phyloP scores from a whole-genome alignment of 768 basidiomycete genomes.

The Tephrocybe sp. region DNA sequence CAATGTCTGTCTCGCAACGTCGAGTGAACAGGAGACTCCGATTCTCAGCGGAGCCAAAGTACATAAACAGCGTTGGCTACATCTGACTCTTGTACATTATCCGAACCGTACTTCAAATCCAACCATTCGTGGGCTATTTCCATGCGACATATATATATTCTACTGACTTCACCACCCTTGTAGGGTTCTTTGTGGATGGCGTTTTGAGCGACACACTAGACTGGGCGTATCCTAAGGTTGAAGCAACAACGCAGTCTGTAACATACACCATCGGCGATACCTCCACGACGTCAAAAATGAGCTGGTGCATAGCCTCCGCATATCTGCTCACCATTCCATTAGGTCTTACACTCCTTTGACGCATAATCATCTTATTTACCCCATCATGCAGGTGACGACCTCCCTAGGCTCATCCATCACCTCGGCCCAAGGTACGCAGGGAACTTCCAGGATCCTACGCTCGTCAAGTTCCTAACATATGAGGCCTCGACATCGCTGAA shows the following conservation, averaged over 20 bases:
- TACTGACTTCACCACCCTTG: background rate
- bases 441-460: constrained; percentile 70
- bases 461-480: constrained; percentile 80
- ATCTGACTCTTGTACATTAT: constrained; percentile 67
- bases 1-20: constrained; percentile 46
- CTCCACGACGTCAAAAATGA: constrained; percentile 41
- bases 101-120: constrained; percentile 55
- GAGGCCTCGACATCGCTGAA: constrained; percentile 83
- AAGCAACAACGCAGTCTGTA: constrained; percentile 33
- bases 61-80: constrained; percentile 66
- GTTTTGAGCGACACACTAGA: constrained; percentile 61
- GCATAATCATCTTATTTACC: background rate
- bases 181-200: constrained; percentile 79
- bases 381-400: constrained; percentile 55
- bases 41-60: constrained; percentile 48
- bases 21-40: constrained; percentile 36
- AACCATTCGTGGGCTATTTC: constrained; percentile 51
- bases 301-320: constrained; percentile 71
- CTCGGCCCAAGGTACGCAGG: constrained; percentile 78
- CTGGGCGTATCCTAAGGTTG: constrained; percentile 61
- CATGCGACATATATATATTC: background rate
- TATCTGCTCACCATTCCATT: constrained; percentile 61
- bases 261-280: constrained; percentile 60
- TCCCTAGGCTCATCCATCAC: constrained; percentile 76
- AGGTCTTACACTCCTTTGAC: constrained; percentile 33